Base-by-base conservation (phyloP, 345 rosid genomes). In the Atalantia buxifolia region DNA sequence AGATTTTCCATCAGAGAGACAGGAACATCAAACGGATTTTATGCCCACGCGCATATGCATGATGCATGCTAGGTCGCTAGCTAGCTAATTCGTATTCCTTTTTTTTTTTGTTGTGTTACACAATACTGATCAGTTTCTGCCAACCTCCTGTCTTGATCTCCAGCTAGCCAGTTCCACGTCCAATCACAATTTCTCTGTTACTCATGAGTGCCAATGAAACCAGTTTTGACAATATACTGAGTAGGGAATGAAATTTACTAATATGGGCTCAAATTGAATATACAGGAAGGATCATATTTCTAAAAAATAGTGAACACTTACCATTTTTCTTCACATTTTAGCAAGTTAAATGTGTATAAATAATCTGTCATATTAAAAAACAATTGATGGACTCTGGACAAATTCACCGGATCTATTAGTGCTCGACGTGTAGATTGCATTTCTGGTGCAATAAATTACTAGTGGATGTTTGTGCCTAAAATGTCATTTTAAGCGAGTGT, bases 21-120 rank as follows among this genome's bases (percentile, higher is more conserved):
- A 81, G 74, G 79, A 78, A 83, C 81, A 80, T 71, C 64, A 64
- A 76, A 76, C 76, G 78, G 86, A 78, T 85, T 86, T 79, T 78
- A 76, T 87, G 88, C 82, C 86, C 88, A 80, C 83, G 91, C 94
- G 91, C 92, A 86, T 45, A 45, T 87, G 86, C 86, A 53, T 53
- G 21, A 53, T 53, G 53, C 57, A 53, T 53, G 53, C 62, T 66
- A 36, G 45, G 13, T 40, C 9, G 45, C 45, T 40, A 40, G 25
- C 42, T 40, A 9, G 21, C 62, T 7, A 36, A 33, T 56, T 53
- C 42, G 13, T 59, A 9, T 13, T n/a, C 1, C 12, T 27, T 62
- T 25, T 73, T 63, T 30, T 59, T 73, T 68, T 30, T 71, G 2
- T n/a, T 61, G 16, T 61, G 30, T 53, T 5, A 53, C 22, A 19